Evolutionary conservation across 371 early-diverging fungal species (phyloP).

Genomic region (Apophysomyces elegans): DNA sequence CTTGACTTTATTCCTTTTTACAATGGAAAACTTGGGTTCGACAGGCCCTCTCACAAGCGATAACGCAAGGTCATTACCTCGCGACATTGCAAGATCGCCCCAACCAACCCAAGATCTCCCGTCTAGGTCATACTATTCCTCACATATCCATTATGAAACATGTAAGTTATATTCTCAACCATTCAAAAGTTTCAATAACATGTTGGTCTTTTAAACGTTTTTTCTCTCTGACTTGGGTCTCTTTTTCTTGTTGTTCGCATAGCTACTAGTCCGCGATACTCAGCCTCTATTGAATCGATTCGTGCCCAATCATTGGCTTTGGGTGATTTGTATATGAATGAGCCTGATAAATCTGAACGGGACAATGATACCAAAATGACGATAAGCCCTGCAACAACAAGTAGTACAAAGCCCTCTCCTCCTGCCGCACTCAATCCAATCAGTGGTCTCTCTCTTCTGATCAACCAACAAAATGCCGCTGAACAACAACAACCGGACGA

Average conservation of each 20-base stretch:
- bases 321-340: slow-evolving; percentile 39
- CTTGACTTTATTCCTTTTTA: neutral
- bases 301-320: slow-evolving; percentile 63
- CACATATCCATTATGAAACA: slow-evolving; percentile 39
- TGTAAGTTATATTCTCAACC: slow-evolving; percentile 14
- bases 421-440: neutral
- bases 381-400: neutral
- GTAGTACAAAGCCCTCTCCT: neutral
- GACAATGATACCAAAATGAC: slow-evolving; percentile 10
- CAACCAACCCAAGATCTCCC: slow-evolving; percentile 38
- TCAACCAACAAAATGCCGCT: neutral
- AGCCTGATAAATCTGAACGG: slow-evolving; percentile 4
- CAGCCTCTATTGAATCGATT: slow-evolving; percentile 55
- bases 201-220: slow-evolving; percentile 38
- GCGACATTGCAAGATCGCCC: slow-evolving; percentile 12
- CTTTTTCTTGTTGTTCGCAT: neutral
- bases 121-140: slow-evolving; percentile 53
- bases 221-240: slow-evolving; percentile 6
- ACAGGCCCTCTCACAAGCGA: slow-evolving; percentile 9
- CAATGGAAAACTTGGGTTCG: neutral
- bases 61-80: slow-evolving; percentile 18
- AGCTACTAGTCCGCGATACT: slow-evolving; percentile 37
- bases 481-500: slow-evolving; percentile 5
- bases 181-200: neutral
- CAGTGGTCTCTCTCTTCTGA: neutral